phyloP scores from a whole-genome alignment of 2,329 filamentous ascomycete genomes.

The Hymenoscyphus scutula region DNA sequence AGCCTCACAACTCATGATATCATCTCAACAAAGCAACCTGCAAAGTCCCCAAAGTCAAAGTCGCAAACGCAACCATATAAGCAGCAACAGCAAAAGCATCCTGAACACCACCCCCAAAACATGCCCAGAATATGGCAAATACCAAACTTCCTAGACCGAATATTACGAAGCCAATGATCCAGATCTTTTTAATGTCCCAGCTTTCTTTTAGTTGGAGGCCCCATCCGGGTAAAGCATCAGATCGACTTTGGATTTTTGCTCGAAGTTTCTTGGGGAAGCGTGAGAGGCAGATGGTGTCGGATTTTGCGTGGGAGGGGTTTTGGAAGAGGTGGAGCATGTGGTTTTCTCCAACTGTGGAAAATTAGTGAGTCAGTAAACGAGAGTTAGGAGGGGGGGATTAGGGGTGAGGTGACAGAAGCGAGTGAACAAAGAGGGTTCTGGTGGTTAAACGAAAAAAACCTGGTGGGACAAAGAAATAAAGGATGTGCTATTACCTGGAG shows the following conservation, averaged over 20 bases:
- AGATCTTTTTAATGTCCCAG: constrained; percentile 9
- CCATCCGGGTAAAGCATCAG: constrained; percentile 8
- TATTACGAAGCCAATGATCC: constrained; percentile 3
- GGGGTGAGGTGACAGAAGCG: too few species aligned
- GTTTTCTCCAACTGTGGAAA: constrained; percentile 1
- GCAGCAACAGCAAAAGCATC: constrained; percentile 11
- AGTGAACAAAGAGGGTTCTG: too few species aligned
- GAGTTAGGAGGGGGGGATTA: too few species aligned
- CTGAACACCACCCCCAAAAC: constrained; percentile 8
- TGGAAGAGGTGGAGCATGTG: constrained; percentile 12
- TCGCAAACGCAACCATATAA: constrained; percentile 14
- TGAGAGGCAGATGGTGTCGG: background rate
- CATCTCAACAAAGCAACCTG: constrained; percentile 1
- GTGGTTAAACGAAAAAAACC: too few species aligned
- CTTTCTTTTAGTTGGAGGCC: constrained; percentile 15
- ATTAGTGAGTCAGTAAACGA: too few species aligned
- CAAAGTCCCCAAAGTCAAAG: constrained; percentile 7
- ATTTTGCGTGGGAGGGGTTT: constrained; percentile 9
- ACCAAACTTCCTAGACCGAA: constrained; percentile 13
- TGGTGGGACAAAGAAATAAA: too few species aligned
- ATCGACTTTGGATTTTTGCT: background rate
- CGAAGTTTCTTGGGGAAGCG: constrained; percentile 12
- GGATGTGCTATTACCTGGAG: constrained; percentile 10
- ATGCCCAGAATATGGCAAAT: background rate
- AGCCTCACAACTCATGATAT: too few species aligned